Conservation (phyloP, 2,329 filamentous ascomycete species). For the Stagonosporopsis vannaccii region DNA sequence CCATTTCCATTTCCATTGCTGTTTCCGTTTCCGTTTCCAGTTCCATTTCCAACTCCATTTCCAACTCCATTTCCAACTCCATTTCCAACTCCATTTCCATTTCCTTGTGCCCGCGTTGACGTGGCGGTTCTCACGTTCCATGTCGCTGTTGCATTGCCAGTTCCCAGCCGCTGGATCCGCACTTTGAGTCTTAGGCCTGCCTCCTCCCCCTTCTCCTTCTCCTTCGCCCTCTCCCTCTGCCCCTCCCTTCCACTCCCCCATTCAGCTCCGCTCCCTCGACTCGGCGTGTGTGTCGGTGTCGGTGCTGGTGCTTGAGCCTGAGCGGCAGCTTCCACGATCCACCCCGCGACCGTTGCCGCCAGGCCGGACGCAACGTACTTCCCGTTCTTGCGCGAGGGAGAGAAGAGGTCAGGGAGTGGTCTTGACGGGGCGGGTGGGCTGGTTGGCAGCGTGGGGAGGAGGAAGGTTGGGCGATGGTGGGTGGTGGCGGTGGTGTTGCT, state of each 20-base stretch:
- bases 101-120: too few species aligned
- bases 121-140: too few species aligned
- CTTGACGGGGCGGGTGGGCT: constrained; percentile 32
- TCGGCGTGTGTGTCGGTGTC: neutral
- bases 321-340: constrained; percentile 57
- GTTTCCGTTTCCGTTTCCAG: too few species aligned
- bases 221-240: too few species aligned
- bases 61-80: too few species aligned
- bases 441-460: constrained; percentile 44
- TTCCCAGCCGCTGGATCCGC: neutral
- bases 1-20: too few species aligned
- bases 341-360: constrained; percentile 58
- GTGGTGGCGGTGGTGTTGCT: constrained; percentile 1
- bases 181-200: neutral
- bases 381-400: constrained; percentile 59
- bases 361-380: constrained; percentile 59
- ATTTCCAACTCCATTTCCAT: too few species aligned
- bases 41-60: too few species aligned
- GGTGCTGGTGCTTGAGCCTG: neutral
- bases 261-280: too few species aligned
- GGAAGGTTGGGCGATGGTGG: constrained; percentile 47
- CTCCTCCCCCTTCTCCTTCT: neutral
- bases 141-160: too few species aligned
- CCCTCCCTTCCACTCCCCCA: too few species aligned
- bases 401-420: constrained; percentile 61